Base-by-base conservation (phyloP, 176 grass and related monocot genomes). In the Musa beccarii region DNA sequence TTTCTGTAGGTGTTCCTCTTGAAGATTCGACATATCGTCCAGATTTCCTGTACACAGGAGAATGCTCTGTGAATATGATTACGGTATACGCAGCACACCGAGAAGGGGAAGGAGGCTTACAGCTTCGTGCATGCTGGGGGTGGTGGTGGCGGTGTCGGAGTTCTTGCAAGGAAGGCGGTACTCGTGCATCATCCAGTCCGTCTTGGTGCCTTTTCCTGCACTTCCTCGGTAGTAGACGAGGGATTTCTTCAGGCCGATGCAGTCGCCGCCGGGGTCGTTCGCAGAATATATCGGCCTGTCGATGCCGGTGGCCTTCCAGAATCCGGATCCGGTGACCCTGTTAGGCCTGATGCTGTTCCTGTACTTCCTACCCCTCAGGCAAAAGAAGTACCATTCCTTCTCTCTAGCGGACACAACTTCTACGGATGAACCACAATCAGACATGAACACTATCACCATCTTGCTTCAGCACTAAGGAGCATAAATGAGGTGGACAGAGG, bases 161-260 rank as follows among this genome's bases (percentile, higher is more conserved):
- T 57, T 59, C 51, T 49, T 5, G 12, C 68, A 63, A 21, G 92
- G 85, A 1, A 96, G 89, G 63, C 92, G 92, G 78, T 92, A 96
- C 75, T 96, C 92, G 71, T 96, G 92, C 92, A 96, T 96, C 92
- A 92, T 96, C 92, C 92, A 96, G 75, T 96, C 87, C 2, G 92
- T 96, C 63, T 96, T 96, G 59, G 87, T 90, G 49, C 92, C 92
- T 54, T 88, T 96, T 56, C 92, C 92, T 56, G 92, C 92, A 75
- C 87, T 90, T 73, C 92, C 92, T 26, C 83, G 77, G 68, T 96
- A 96, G 79, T 92, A 96, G 34, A 96, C 92, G 19, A 96, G 81
- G 51, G 92, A 96, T 51, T 96, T 96, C 79, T 96, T 96, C 10
- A 96, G 85, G 29, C 92, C 92, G 52, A 96, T 81, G 13, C 87